phyloP scores from a whole-genome alignment of 805 yeast species.

The Cephaloascus fragrans region DNA sequence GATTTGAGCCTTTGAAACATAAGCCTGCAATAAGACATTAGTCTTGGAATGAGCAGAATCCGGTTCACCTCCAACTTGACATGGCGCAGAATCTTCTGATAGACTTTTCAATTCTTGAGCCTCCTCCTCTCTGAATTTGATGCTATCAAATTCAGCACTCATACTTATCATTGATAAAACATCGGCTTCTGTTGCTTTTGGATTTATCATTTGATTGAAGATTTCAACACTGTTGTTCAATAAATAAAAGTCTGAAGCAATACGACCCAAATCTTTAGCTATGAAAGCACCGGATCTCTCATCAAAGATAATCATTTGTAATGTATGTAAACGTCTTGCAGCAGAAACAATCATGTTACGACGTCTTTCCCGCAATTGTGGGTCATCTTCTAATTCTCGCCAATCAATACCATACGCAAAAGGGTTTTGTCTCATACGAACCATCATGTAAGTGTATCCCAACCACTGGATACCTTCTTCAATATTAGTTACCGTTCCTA shows the following conservation, averaged over 20 bases:
- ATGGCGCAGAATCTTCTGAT: slow-evolving; percentile 51
- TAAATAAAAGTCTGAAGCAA: slow-evolving; percentile 89
- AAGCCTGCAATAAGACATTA: slow-evolving; percentile 80
- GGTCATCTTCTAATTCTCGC: slow-evolving; percentile 78
- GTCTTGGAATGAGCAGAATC: slow-evolving; percentile 81
- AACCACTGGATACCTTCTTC: slow-evolving; percentile 96
- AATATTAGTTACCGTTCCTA: slow-evolving; percentile 90
- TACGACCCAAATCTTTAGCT: slow-evolving; percentile 85
- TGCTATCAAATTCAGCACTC: slow-evolving; percentile 89
- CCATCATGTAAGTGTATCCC: slow-evolving; percentile 93
- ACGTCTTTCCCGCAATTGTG: slow-evolving; percentile 63
- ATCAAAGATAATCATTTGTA: slow-evolving; percentile 92
- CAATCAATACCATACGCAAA: slow-evolving; percentile 86
- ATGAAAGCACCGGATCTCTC: slow-evolving; percentile 72
- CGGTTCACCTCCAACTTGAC: slow-evolving; percentile 72
- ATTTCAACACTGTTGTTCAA: slow-evolving; percentile 80
- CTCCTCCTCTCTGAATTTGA: slow-evolving; percentile 86
- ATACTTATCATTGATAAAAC: slow-evolving; percentile 78
- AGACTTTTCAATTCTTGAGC: slow-evolving; percentile 57
- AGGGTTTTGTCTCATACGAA: slow-evolving; percentile 91
- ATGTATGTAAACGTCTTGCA: slow-evolving; percentile 70
- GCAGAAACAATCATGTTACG: slow-evolving; percentile 69
- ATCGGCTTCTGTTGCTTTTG: slow-evolving; percentile 87
- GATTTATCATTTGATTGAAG: slow-evolving; percentile 76
- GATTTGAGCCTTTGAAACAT: slow-evolving; percentile 63